Evolutionary conservation across 768 basidiomycete species (phyloP).

Genomic region (Calocybe cyanea): DNA sequence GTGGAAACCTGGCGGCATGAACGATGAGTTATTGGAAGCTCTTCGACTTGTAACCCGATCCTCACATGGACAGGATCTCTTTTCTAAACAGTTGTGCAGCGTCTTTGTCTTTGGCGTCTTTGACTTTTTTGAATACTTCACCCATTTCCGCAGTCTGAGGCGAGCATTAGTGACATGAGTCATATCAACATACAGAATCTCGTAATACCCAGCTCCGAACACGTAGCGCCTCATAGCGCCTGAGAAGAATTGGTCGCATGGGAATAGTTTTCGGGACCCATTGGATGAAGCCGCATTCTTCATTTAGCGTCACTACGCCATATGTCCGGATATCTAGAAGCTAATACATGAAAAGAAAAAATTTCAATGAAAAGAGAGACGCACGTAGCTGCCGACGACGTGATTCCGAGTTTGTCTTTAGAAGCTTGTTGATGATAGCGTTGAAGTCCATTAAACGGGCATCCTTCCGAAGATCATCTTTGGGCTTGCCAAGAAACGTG

Average conservation of each 20-base stretch:
- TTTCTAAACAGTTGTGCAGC: conserved; percentile 47
- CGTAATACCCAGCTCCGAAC: conserved; percentile 39
- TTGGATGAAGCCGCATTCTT: conserved; percentile 96
- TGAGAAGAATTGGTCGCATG: conserved; percentile 69
- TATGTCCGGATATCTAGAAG: conserved; percentile 89
- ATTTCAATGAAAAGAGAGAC: conserved; percentile 23
- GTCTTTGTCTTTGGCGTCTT: conserved; percentile 43
- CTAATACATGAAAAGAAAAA: not conserved
- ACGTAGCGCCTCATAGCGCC: conserved; percentile 53
- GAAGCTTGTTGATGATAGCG: conserved; percentile 92
- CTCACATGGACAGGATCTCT: conserved; percentile 58
- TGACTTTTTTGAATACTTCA: conserved; percentile 46
- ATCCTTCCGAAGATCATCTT: conserved; percentile 96
- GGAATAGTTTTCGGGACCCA: conserved; percentile 96
- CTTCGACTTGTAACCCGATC: conserved; percentile 1
- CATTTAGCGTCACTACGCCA: conserved; percentile 96
- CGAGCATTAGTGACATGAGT: not conserved
- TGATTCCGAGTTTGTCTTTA: conserved; percentile 92
- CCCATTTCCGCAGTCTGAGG: conserved; percentile 42
- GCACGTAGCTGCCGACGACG: conserved; percentile 84
- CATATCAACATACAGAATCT: not conserved
- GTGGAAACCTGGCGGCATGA: conserved; percentile 51
- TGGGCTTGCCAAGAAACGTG: conserved; percentile 93
- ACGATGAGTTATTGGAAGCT: not conserved
- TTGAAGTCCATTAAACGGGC: conserved; percentile 98